Evolutionary conservation across 2,329 filamentous ascomycete genomes (phyloP).

Genomic region (Ciborinia camelliae): DNA sequence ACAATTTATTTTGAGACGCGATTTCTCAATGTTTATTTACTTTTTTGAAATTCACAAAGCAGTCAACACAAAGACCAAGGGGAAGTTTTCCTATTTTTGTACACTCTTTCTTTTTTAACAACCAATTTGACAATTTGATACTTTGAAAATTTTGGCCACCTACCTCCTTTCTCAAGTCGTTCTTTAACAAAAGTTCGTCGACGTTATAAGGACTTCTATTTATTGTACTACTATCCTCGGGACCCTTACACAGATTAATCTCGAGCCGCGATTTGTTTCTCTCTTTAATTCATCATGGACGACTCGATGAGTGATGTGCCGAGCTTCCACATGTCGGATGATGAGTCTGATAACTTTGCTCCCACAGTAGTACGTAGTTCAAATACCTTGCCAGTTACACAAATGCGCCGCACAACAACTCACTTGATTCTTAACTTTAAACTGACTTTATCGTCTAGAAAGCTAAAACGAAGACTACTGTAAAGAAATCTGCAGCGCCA

Average conservation of each 20-base stretch:
- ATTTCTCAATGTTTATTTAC: constrained; percentile 14
- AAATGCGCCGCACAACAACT: neutral
- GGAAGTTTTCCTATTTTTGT: constrained; percentile 6
- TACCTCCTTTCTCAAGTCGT: neutral
- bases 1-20: neutral
- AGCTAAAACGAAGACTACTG: constrained; percentile 49
- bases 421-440: neutral
- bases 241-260: neutral
- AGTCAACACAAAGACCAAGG: neutral
- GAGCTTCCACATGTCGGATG: constrained; percentile 51
- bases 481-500: constrained; percentile 46
- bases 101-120: constrained; percentile 10
- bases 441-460: constrained; percentile 42
- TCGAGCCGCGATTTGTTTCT: constrained; percentile 2
- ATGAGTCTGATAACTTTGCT: constrained; percentile 57
- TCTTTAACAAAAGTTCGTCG: neutral
- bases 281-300: constrained; percentile 25
- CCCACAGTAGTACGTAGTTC: constrained; percentile 51
- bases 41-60: neutral
- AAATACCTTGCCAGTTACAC: neutral
- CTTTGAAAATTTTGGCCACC: neutral
- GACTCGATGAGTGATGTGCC: constrained; percentile 54
- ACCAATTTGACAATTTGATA: neutral
- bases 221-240: constrained; percentile 16
- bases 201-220: neutral